phyloP scores from a whole-genome alignment of 2,329 filamentous ascomycete species.

The Chalara sp. region DNA sequence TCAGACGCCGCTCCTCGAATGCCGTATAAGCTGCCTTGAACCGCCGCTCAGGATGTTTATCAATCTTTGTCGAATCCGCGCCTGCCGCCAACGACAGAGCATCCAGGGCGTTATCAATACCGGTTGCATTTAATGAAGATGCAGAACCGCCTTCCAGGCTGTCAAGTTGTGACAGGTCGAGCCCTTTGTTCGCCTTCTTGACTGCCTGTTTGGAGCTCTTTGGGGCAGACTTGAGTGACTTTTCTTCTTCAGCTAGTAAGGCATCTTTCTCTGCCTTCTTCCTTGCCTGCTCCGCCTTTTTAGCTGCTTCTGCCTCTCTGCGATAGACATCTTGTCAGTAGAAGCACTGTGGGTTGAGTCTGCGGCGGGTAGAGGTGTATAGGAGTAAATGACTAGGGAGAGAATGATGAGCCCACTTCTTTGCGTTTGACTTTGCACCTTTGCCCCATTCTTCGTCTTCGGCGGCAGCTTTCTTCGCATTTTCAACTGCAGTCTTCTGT shows the following conservation, averaged over 20 bases:
- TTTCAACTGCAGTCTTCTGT: conserved; percentile 66
- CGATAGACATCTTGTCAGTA: conserved; percentile 9
- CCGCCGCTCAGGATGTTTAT: conserved; percentile 80
- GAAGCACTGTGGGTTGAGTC: not conserved
- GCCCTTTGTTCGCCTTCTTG: conserved; percentile 60
- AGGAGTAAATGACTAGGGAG: not conserved
- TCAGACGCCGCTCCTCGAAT: conserved; percentile 73
- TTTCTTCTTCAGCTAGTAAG: conserved; percentile 77
- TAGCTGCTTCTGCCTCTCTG: conserved; percentile 78
- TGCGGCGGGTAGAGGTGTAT: too few relatives aligned
- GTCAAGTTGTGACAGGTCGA: conserved; percentile 67
- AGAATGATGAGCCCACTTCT: conserved; percentile 60
- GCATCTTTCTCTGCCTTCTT: conserved; percentile 94
- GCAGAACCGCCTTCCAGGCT: conserved; percentile 36
- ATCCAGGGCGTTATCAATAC: conserved; percentile 91
- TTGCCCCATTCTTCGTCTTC: conserved; percentile 79
- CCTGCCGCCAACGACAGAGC: conserved; percentile 62
- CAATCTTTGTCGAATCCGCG: conserved; percentile 61
- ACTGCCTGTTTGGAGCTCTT: conserved; percentile 63
- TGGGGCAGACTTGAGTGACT: conserved; percentile 59
- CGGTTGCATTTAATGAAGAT: conserved; percentile 66
- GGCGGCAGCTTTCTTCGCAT: conserved; percentile 55
- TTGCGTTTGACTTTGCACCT: conserved; percentile 76
- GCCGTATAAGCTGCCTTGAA: conserved; percentile 80
- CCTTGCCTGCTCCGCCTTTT: conserved; percentile 72